These are phyloP conservation scores for Trypanosomatidae sp. DNA, from an alignment of 208 protist species.

Conservation along the genomic window DNA sequence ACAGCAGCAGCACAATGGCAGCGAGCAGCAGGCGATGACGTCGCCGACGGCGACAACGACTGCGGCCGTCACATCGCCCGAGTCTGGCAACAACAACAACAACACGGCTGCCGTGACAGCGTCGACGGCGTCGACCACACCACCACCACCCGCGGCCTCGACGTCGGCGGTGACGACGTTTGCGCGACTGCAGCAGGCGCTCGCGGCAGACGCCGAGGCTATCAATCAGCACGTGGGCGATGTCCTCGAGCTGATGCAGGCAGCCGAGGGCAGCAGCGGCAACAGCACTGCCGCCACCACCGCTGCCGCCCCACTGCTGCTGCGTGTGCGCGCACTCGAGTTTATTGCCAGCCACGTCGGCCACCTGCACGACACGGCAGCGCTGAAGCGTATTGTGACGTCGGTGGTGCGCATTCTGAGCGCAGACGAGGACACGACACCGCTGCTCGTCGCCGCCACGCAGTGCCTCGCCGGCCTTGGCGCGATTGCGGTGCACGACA, in stretches of 20 bases:
- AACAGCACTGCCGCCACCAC: too few species aligned
- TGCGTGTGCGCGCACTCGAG: conserved; percentile 65
- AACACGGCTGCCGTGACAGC: too few species aligned
- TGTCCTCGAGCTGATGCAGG: conserved; percentile 35
- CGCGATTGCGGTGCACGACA: conserved; percentile 63
- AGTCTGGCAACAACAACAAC: too few species aligned
- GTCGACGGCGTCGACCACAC: too few species aligned
- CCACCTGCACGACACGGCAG: conserved; percentile 46
- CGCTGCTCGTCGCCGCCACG: conserved; percentile 59
- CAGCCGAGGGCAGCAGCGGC: conserved; percentile 39
- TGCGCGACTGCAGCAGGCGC: conserved; percentile 38
- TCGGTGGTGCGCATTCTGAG: conserved; percentile 71
- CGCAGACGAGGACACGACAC: conserved; percentile 52
- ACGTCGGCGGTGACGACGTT: conserved; percentile 67
- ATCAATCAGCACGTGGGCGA: conserved; percentile 42
- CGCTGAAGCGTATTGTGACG: conserved; percentile 63
- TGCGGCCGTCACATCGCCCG: too few species aligned
- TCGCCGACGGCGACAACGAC: too few species aligned
- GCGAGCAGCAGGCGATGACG: too few species aligned
- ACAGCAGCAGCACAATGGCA: too few species aligned
- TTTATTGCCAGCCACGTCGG: conserved; percentile 45
- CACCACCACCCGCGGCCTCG: too few species aligned
- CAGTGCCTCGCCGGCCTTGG: conserved; percentile 66
- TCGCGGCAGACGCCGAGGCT: conserved; percentile 23
- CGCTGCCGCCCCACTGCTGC: conserved; percentile 50